These are phyloP conservation scores for Lepidium didymum DNA, from an alignment of 345 rosid genomes.

Conservation along the genomic window DNA sequence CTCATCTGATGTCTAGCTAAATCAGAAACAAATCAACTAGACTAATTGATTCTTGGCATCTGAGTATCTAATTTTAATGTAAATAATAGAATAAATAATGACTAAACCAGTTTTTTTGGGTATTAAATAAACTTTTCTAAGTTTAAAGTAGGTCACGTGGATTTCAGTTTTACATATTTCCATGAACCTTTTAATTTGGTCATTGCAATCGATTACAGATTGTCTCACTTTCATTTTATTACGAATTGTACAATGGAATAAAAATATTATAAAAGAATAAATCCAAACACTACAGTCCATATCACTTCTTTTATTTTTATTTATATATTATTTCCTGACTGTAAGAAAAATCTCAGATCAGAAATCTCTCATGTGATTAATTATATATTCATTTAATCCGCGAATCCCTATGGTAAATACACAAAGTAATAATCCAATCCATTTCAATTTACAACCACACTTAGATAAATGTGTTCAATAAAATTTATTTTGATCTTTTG, in stretches of 20 bases:
- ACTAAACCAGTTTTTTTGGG: no score
- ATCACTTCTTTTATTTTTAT: not conserved
- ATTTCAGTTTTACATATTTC: constrained; percentile 11
- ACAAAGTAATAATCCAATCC: no score
- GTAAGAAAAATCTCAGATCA: constrained; percentile 1
- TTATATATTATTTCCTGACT: not conserved
- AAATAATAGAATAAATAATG: not conserved
- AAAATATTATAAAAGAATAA: constrained; percentile 21
- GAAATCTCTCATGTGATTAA: constrained; percentile 1
- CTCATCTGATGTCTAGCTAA: no score
- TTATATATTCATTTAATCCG: not conserved
- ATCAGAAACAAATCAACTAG: no score
- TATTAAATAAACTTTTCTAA: not conserved
- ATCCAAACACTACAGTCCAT: constrained; percentile 32
- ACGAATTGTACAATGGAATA: constrained; percentile 16
- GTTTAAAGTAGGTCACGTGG: constrained; percentile 18
- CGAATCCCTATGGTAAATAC: constrained; percentile 12
- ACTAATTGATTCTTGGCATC: no score
- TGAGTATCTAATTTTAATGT: no score
- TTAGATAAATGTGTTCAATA: not conserved
- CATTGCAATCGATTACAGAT: constrained; percentile 21
- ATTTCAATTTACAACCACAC: no score
- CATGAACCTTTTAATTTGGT: constrained; percentile 15
- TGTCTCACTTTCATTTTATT: constrained; percentile 14
- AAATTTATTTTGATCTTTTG: not conserved